Evolutionary conservation across 106 monocot genomes (phyloP), one percentile per base, ranked within the genome.

Genomic region (Hemerocallis citrina): DNA sequence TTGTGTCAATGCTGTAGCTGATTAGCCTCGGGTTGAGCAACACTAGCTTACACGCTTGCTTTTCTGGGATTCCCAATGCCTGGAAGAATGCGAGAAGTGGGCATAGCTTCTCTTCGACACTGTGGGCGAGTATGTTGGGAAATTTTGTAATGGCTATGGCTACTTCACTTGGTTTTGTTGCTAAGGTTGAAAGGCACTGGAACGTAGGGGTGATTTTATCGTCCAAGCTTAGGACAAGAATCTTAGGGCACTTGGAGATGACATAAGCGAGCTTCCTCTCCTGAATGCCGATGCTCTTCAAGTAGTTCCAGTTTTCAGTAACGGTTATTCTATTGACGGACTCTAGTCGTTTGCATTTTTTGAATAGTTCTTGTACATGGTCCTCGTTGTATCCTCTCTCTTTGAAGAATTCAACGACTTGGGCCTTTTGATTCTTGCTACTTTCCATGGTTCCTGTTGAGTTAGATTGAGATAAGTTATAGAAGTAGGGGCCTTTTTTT

Each of bases 21-120:
- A 96, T 70, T 28, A 96, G 84, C 62, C 95, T 81, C 2, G 90
- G 95, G 59, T 96, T 90, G 44, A 79, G 40, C 51, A 96, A 37
- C 14, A 96, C 30, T 48, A 96, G 39, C 64, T 81, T 87, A 2
- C 84, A 86, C 11, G 71, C 41, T 51, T 81, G 79, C 67, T 74
- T 74, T 9, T 84, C 84, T 2, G 90, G 62, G 28, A 90, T 60
- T 16, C 84, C 95, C 25, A 96, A 45, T 20, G 81, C 39, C 52
- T 96, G 79, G 65, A 96, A 81, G 58, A 96, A 96, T 13, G 86
- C 95, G 1, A 96, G 62, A 6, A 96, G 81, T 1, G 95, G 90
- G 66, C 95, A 96, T 37, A 90, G 77, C 86, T 96, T 96, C 61
- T 84, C 80, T 57, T 96, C 95, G 3, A 96, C 76, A n/a, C 81